phyloP scores from a whole-genome alignment of 768 basidiomycete genomes.

The Atractiella rhizophila region DNA sequence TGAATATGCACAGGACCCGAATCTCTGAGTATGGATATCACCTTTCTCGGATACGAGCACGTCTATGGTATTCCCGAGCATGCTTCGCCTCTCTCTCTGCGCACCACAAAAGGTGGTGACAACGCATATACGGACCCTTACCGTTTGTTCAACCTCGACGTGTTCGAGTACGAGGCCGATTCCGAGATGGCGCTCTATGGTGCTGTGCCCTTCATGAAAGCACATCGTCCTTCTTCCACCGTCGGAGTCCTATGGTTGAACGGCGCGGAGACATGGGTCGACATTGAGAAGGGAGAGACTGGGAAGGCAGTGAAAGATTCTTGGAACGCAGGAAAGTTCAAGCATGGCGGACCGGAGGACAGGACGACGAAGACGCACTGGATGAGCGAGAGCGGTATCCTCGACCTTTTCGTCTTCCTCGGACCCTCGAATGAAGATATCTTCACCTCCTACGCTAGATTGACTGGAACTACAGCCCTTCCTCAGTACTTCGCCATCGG shows the following conservation, averaged over 20 bases:
- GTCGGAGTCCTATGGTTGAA: constrained; percentile 72
- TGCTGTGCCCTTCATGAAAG: constrained; percentile 35
- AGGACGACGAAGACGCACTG: constrained; percentile 65
- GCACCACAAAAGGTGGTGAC: constrained; percentile 56
- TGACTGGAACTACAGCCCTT: constrained; percentile 68
- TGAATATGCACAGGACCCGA: constrained; percentile 47
- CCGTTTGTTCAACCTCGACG: constrained; percentile 79
- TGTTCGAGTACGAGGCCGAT: constrained; percentile 71
- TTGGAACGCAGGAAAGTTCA: constrained; percentile 16
- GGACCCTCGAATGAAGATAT: constrained; percentile 62
- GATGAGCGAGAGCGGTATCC: constrained; percentile 90
- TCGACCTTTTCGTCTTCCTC: constrained; percentile 79
- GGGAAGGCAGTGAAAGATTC: constrained; percentile 5
- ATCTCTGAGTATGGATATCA: constrained; percentile 70
- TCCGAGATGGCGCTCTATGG: constrained; percentile 21
- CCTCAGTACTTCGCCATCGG: constrained; percentile 76
- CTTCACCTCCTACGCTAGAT: constrained; percentile 55
- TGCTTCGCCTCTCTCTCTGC: constrained; percentile 66
- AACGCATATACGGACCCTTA: constrained; percentile 68
- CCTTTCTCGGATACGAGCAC: constrained; percentile 69
- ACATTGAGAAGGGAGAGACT: constrained; percentile 43
- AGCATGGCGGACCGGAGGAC: constrained; percentile 35
- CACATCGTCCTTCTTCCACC: constrained; percentile 62
- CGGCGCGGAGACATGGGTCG: constrained; percentile 84
- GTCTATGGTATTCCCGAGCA: constrained; percentile 95